Evolutionary conservation across 2,329 filamentous ascomycete species (phyloP).

Genomic region (Aspergillus carbonarius): DNA sequence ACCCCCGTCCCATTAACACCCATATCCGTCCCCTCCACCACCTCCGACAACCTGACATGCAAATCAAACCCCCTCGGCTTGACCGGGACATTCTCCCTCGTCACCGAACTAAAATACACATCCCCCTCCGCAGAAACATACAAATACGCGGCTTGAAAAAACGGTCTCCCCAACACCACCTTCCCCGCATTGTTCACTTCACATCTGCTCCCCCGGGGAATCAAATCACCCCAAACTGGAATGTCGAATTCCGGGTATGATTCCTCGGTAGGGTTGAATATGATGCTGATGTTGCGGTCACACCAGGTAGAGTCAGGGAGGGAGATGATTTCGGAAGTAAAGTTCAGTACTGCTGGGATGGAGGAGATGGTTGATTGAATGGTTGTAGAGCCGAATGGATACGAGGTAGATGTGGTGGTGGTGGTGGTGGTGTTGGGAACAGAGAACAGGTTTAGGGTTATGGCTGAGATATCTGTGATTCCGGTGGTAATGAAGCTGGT

Average conservation of each 20-base stretch:
- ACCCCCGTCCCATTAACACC: not conserved
- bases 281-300: not conserved
- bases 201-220: not conserved
- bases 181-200: not conserved
- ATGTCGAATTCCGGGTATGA: not conserved
- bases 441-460: not conserved
- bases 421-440: not conserved
- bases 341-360: not conserved
- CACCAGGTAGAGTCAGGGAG: not conserved
- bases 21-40: not conserved
- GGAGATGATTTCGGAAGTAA: not conserved
- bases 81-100: not conserved
- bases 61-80: not conserved
- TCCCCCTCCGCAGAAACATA: not conserved
- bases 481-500: not conserved
- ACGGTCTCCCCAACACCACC: slow-evolving; percentile 1
- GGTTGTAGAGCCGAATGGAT: not conserved
- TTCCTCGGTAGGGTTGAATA: not conserved
- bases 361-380: not conserved
- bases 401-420: not conserved
- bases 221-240: not conserved
- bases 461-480: not conserved
- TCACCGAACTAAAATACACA: slow-evolving; percentile 1
- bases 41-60: not conserved
- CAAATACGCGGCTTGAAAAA: slow-evolving; percentile 8